Conservation (phyloP, 441 rosid species). For the Pelargonium fulgidum region DNA sequence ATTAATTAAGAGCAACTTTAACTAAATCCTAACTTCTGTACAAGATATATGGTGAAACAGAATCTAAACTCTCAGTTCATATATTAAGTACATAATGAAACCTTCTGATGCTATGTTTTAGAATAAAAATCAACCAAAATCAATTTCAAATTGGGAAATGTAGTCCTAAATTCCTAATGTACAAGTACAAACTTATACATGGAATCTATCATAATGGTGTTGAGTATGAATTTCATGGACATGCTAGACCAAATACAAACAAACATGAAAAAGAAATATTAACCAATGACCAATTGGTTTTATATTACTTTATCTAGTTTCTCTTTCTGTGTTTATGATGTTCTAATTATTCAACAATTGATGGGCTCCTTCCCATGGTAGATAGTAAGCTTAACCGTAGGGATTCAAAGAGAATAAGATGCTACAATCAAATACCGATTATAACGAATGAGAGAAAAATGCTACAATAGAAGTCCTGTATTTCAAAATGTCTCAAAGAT, state of each 20-base stretch:
- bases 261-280: no score
- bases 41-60: neutral
- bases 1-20: constrained; percentile 9
- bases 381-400: no score
- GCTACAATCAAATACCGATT: no score
- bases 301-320: no score
- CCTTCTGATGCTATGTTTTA: neutral
- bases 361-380: no score
- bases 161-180: neutral
- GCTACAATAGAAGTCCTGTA: neutral
- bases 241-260: no score
- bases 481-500: neutral
- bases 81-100: neutral
- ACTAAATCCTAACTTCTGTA: neutral
- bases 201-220: neutral
- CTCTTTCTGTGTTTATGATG: no score
- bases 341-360: no score
- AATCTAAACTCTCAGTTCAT: neutral
- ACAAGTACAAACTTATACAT: neutral
- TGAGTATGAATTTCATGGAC: neutral
- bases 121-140: constrained; percentile 1
- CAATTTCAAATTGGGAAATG: neutral
- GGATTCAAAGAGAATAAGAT: no score
- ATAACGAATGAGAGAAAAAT: no score
- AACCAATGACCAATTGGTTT: no score